Percentiles rank a stretch among this genome's conserved stretches.
Evolutionary conservation across 2,329 filamentous ascomycete species (phyloP).

Genomic region (Exophiala phaeomuriformis): DNA sequence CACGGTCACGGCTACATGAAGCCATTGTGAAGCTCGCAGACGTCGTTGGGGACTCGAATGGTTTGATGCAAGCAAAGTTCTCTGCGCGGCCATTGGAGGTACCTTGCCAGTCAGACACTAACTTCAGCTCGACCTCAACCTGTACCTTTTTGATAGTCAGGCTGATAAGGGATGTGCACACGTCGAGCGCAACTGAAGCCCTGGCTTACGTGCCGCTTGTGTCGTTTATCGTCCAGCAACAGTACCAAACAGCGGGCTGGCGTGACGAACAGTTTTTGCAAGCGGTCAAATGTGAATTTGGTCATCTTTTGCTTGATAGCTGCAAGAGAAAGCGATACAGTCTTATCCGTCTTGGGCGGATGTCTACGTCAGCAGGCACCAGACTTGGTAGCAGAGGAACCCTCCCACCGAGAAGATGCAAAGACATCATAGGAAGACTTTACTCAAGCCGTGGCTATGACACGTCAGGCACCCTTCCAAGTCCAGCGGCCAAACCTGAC

Average conservation of each 20-base stretch:
- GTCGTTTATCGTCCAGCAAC: conserved; percentile 61
- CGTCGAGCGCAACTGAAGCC: conserved; percentile 44
- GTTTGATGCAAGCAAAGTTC: conserved; percentile 34
- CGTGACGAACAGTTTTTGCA: conserved; percentile 55
- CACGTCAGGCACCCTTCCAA: conserved; percentile 6
- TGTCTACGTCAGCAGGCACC: conserved; percentile 5
- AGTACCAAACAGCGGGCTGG: conserved; percentile 49
- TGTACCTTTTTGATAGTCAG: conserved; percentile 50
- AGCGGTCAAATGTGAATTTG: conserved; percentile 55
- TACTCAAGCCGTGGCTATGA: conserved; percentile 10
- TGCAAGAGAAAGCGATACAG: neutral
- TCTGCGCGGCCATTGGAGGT: conserved; percentile 34
- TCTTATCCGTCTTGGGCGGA: neutral
- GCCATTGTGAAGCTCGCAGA: conserved; percentile 34
- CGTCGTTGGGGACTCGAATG: conserved; percentile 40
- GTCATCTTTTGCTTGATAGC: conserved; percentile 28
- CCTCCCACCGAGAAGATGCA: conserved; percentile 3
- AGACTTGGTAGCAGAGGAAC: neutral
- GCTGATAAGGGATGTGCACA: conserved; percentile 56
- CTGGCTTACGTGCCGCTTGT: conserved; percentile 55
- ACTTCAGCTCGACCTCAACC: conserved; percentile 28
- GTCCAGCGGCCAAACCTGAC: conserved; percentile 10
- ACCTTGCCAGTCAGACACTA: conserved; percentile 29
- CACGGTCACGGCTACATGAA: conserved; percentile 43
- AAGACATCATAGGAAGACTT: conserved; percentile 4